Evolutionary conservation across 768 basidiomycete genomes (phyloP), one percentile per base, ranked within the genome.

Genomic region (Boletus edulis): DNA sequence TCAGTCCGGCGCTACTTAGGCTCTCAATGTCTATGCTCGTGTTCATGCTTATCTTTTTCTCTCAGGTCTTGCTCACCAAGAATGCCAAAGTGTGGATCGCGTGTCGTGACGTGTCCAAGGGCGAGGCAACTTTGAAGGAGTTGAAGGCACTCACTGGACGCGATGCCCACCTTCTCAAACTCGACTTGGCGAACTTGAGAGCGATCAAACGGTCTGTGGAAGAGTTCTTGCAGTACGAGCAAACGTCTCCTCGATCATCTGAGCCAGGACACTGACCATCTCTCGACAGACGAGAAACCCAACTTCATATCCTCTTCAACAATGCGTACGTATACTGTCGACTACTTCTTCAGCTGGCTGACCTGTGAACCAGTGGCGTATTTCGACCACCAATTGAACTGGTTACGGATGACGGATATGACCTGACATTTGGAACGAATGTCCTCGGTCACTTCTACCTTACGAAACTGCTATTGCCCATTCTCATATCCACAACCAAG

Each of bases 41-140:
- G 13, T 22, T 34, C 46, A 42, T 14, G 27, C 14, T 9, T 31
- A 14, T 5, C 2, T 9, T n/a, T 18, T 39, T 17, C 15, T 32
- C n/a, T n/a, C 13, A 58, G 57, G 55, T 57, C 39, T 31, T 58
- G n/a, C 57, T 58, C 45, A 32, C 57, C 45, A 57, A 51, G 22
- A 51, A 57, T 5, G 57, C 57, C 49, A 57, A 52, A 48, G 82
- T 85, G 3, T 85, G 83, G 62, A 61, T 84, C 17, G 79, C 78
- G 0, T 68, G 73, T 22, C 74, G 82, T 3, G 72, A 65, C 51
- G 44, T 68, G 51, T 61, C 64, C 22, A 83, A 74, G 52, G 76
- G 73, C 2, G 60, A 69, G 18, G 62, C 57, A 11, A 76, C 76
- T 5, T 75, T 81, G 24, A 58, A 56, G 24, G 69, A 77, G 5